Conservation (phyloP, 2,329 filamentous ascomycete genomes). For the Bretziella fagacearum region DNA sequence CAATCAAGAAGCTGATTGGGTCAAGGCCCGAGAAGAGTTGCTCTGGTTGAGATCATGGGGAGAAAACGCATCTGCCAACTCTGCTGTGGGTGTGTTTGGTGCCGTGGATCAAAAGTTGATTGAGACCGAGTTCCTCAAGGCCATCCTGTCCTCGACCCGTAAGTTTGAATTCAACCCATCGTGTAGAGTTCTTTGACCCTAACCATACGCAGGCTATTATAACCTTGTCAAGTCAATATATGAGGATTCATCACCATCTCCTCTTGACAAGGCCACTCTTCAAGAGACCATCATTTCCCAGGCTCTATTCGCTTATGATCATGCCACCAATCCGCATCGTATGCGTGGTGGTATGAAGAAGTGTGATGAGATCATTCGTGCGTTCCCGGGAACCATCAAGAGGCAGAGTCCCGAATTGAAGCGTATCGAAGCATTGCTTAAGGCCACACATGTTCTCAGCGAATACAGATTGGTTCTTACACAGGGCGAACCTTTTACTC, state of each 20-base stretch:
- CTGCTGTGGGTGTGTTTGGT: conserved; percentile 45
- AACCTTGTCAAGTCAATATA: conserved; percentile 45
- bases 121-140: conserved; percentile 55
- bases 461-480: conserved; percentile 64
- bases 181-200: neutral
- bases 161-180: conserved; percentile 21
- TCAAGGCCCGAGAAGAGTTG: conserved; percentile 42
- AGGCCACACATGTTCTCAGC: conserved; percentile 57
- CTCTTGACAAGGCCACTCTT: conserved; percentile 33
- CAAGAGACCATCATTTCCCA: conserved; percentile 44
- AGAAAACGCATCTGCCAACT: conserved; percentile 24
- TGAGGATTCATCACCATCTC: conserved; percentile 31
- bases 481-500: conserved; percentile 63
- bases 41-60: conserved; percentile 64
- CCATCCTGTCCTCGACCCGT: conserved; percentile 45
- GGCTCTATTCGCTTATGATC: conserved; percentile 58
- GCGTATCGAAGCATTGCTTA: conserved; percentile 46
- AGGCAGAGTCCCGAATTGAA: conserved; percentile 33
- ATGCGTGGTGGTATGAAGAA: conserved; percentile 61
- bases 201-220: conserved; percentile 31
- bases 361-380: conserved; percentile 52
- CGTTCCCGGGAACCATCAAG: conserved; percentile 43
- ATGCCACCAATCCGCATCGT: conserved; percentile 65
- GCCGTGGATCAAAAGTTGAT: conserved; percentile 42
- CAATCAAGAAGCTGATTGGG: conserved; percentile 48